Evolutionary conservation across 768 basidiomycete genomes (phyloP).

Genomic region (Paxillus ammoniavirescens): DNA sequence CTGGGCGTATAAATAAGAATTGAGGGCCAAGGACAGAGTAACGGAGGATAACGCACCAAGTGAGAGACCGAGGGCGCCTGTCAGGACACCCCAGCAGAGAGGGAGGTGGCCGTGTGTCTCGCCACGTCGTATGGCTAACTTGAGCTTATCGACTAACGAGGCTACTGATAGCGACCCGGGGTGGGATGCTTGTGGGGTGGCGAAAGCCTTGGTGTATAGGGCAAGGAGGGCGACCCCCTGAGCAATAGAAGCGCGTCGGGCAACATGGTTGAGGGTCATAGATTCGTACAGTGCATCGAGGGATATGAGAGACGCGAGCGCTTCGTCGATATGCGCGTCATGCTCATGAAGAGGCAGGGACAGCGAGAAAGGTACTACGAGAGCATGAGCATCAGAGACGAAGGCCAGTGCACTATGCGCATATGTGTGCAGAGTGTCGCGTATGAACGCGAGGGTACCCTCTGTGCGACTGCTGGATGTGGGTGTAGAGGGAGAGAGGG

Average conservation of each 20-base stretch:
- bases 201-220: constrained; percentile 80
- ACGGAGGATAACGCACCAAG: constrained; percentile 47
- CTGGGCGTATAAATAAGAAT: constrained; percentile 38
- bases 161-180: constrained; percentile 2
- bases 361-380: constrained; percentile 24
- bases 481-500: constrained; percentile 23
- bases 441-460: constrained; percentile 57
- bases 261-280: constrained; percentile 88
- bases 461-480: constrained; percentile 20
- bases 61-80: constrained; percentile 69
- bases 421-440: constrained; percentile 75
- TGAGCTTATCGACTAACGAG: constrained; percentile 63
- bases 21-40: not conserved
- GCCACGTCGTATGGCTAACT: constrained; percentile 62
- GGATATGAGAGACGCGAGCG: constrained; percentile 44
- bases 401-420: constrained; percentile 76
- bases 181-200: constrained; percentile 33
- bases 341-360: not conserved
- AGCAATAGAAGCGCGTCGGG: constrained; percentile 80
- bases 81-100: constrained; percentile 87
- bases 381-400: constrained; percentile 65
- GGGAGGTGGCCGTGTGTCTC: constrained; percentile 81
- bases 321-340: constrained; percentile 14
- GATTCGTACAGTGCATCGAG: constrained; percentile 80
- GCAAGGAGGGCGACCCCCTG: constrained; percentile 94